These are phyloP conservation scores for Alternaria tenuissima DNA, from an alignment of 2,329 filamentous ascomycete genomes.

Conservation along the genomic window DNA sequence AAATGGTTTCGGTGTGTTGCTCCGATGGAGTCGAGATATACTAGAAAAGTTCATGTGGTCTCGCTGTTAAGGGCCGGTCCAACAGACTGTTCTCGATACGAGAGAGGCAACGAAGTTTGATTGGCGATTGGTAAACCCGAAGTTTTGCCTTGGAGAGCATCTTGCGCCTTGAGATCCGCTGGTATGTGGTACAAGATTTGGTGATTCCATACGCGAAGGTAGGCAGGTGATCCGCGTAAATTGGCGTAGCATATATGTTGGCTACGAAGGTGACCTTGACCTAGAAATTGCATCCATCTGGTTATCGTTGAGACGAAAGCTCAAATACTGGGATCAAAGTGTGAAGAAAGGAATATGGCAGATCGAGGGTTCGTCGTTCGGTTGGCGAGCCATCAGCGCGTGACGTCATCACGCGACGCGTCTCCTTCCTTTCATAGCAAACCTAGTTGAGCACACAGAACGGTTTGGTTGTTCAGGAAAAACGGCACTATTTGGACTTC, in stretches of 20 bases:
- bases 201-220: background rate
- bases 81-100: background rate
- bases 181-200: background rate
- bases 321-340: background rate
- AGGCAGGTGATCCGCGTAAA: background rate
- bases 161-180: background rate
- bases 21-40: background rate
- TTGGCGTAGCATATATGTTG: background rate
- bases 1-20: background rate
- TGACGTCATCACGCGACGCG: conserved; percentile 1
- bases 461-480: too few species aligned
- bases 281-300: background rate
- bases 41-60: background rate
- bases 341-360: background rate
- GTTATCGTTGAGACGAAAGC: background rate
- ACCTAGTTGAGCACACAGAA: too few species aligned
- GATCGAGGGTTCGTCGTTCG: background rate
- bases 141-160: background rate
- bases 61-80: background rate
- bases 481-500: too few species aligned
- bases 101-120: background rate
- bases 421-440: background rate
- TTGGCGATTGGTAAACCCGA: background rate
- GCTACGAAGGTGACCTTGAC: background rate
- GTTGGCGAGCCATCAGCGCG: background rate